phyloP scores from a whole-genome alignment of 257 asterid species.

The Penstemon newberryi region DNA sequence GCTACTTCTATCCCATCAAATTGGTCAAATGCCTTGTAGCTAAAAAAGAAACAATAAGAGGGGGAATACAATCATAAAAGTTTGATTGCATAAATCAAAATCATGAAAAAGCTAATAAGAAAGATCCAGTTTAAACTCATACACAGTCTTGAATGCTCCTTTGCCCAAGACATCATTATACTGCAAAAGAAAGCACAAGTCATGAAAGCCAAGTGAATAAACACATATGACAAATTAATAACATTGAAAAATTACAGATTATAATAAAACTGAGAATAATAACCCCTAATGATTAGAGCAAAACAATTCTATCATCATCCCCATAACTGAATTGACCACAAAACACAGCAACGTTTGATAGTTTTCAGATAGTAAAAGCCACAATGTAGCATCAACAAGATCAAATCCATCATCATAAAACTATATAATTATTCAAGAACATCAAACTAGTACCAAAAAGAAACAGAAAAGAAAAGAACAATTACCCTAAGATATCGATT shows the following conservation, averaged over 20 bases:
- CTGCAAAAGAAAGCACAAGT: slow-evolving; percentile 38
- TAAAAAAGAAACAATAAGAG: slow-evolving; percentile 11
- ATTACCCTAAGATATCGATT: slow-evolving; percentile 71
- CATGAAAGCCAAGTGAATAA: background rate
- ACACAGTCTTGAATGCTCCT: slow-evolving; percentile 68
- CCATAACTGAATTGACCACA: background rate
- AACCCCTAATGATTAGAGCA: background rate
- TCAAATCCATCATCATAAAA: background rate
- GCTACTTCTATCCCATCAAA: slow-evolving; percentile 64
- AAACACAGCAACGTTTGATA: background rate
- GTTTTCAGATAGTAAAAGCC: background rate
- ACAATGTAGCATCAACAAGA: background rate
- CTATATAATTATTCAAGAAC: background rate
- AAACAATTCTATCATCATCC: background rate
- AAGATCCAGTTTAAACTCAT: slow-evolving; percentile 29
- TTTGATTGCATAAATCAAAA: background rate
- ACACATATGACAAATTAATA: background rate
- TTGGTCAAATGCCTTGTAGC: slow-evolving; percentile 59
- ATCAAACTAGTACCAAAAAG: background rate
- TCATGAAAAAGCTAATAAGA: background rate
- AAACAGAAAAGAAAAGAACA: background rate
- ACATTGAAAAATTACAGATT: background rate
- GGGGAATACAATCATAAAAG: background rate
- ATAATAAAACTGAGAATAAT: background rate
- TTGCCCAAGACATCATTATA: slow-evolving; percentile 55